Conservation (phyloP, 106 monocot species). For the Dendrobium nobile region DNA sequence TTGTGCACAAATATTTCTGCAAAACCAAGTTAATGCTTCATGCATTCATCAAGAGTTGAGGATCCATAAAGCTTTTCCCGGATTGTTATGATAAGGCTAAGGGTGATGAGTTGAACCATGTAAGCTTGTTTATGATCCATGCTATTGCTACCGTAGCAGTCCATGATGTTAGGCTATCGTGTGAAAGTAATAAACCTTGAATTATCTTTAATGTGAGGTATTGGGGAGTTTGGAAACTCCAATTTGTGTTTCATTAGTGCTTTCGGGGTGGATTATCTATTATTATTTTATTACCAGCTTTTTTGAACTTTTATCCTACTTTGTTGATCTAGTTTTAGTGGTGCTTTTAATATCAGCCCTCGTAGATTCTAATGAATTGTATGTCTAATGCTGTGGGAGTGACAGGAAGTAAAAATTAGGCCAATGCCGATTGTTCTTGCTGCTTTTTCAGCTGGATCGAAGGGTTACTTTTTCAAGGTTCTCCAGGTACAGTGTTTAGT, state of each 20-base stretch:
- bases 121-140: too few relatives aligned
- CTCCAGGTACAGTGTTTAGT: slow-evolving; percentile 51
- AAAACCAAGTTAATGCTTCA: neutral
- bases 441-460: slow-evolving; percentile 80
- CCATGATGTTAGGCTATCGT: neutral
- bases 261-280: neutral
- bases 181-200: neutral
- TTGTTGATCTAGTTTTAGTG: neutral
- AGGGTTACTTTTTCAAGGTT: slow-evolving; percentile 84
- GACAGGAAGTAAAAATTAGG: slow-evolving; percentile 62
- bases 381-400: neutral
- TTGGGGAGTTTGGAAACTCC: neutral
- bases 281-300: neutral
- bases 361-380: neutral
- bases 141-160: too few relatives aligned
- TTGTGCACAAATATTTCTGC: neutral
- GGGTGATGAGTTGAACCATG: too few relatives aligned
- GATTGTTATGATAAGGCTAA: neutral
- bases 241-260: neutral
- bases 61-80: neutral
- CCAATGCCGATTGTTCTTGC: slow-evolving; percentile 59
- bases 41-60: neutral
- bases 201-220: neutral
- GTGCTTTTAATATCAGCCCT: too few relatives aligned
- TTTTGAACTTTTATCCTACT: neutral